These are phyloP conservation scores for Plasmodium coatneyi DNA, from an alignment of 169 alveolate species.

Conservation along the genomic window DNA sequence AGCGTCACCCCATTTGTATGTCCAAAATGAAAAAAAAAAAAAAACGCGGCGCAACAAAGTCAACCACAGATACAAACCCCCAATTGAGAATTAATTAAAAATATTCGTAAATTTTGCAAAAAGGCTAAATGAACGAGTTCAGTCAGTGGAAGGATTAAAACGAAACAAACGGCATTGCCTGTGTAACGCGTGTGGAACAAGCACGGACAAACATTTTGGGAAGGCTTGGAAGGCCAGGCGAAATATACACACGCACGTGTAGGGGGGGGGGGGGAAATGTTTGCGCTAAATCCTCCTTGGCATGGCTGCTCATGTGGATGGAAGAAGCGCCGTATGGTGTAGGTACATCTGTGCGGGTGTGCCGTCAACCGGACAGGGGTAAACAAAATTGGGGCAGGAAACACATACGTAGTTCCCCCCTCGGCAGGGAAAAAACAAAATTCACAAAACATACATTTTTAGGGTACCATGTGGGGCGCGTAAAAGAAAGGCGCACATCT, in stretches of 20 bases:
- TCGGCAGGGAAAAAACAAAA: background rate
- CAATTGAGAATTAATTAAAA: background rate
- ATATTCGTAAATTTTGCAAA: slow-evolving; percentile 7
- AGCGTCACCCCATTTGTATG: background rate
- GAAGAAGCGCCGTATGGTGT: background rate
- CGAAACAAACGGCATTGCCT: background rate
- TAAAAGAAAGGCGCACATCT: background rate
- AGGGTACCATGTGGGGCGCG: background rate
- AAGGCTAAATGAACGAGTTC: background rate
- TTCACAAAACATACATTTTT: background rate
- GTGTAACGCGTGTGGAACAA: background rate
- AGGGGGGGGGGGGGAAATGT: background rate
- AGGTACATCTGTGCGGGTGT: background rate
- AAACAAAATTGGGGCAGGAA: background rate
- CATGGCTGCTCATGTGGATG: background rate
- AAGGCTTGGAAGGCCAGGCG: background rate
- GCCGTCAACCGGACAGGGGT: background rate
- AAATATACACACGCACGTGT: background rate
- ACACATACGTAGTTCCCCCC: background rate
- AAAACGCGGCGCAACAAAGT: background rate
- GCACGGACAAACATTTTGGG: background rate
- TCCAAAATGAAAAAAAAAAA: background rate
- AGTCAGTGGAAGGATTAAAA: background rate
- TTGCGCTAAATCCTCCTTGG: background rate
- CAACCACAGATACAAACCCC: background rate